These are phyloP conservation scores for Cornus florida DNA, from an alignment of 148 eudicot species.

Conservation along the genomic window DNA sequence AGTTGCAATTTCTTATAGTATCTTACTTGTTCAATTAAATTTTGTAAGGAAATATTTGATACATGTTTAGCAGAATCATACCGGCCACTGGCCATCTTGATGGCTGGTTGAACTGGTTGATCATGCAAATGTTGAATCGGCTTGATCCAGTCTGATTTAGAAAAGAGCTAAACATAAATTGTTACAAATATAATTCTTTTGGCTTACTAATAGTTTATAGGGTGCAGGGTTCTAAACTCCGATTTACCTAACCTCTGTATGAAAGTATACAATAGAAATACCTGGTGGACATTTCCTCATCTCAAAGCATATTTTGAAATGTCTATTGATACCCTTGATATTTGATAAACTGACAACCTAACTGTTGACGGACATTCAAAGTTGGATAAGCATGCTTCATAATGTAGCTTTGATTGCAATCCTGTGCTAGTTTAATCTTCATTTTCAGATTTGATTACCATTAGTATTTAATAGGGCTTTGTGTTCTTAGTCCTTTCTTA, in stretches of 20 bases:
- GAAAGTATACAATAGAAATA: neutral
- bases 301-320: neutral
- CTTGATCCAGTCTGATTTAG: neutral
- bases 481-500: slow-evolving; percentile 1
- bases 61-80: neutral
- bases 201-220: neutral
- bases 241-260: neutral
- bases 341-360: neutral
- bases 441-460: neutral
- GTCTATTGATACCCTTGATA: neutral
- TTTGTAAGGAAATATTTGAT: neutral
- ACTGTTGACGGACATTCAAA: no score
- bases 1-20: neutral
- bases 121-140: neutral
- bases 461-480: neutral
- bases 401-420: neutral
- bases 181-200: neutral
- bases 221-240: neutral
- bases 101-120: neutral
- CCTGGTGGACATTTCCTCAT: neutral
- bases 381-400: neutral
- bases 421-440: neutral
- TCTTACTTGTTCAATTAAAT: neutral
- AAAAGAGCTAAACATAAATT: neutral
- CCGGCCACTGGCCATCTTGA: neutral